Conservation (phyloP, 805 yeast species). For the Saturnispora hagleri region DNA sequence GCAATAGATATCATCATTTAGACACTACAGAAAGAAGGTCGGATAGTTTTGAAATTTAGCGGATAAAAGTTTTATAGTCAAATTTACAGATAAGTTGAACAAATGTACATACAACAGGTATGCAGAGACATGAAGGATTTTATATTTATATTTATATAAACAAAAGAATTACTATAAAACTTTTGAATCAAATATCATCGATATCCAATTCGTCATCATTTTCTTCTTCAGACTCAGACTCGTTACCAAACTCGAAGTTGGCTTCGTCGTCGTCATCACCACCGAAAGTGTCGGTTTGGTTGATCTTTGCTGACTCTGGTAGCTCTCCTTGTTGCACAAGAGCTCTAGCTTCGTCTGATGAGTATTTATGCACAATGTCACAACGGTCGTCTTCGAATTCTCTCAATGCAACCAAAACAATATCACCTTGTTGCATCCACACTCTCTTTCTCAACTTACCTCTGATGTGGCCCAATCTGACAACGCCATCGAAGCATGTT, state of each 20-base stretch:
- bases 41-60: constrained; percentile 42
- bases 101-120: neutral
- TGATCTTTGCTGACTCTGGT: constrained; percentile 94
- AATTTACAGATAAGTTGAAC: too few species aligned
- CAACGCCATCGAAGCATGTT: constrained; percentile 85
- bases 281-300: constrained; percentile 95
- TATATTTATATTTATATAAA: neutral
- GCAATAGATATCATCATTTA: constrained; percentile 17
- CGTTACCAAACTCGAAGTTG: constrained; percentile 96
- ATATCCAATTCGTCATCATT: constrained; percentile 72
- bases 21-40: constrained; percentile 37
- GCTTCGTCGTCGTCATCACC: constrained; percentile 96
- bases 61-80: neutral
- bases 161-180: neutral
- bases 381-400: constrained; percentile 98
- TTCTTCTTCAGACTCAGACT: constrained; percentile 54
- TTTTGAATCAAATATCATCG: constrained; percentile 67
- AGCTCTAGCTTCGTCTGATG: constrained; percentile 96
- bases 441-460: constrained; percentile 99
- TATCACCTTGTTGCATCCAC: constrained; percentile 99
- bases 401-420: constrained; percentile 88
- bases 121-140: neutral
- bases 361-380: constrained; percentile 94
- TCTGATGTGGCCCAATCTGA: constrained; percentile 95
- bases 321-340: constrained; percentile 92